Conservation (phyloP, 2,329 filamentous ascomycete species). For the Aspergillus sp. region DNA sequence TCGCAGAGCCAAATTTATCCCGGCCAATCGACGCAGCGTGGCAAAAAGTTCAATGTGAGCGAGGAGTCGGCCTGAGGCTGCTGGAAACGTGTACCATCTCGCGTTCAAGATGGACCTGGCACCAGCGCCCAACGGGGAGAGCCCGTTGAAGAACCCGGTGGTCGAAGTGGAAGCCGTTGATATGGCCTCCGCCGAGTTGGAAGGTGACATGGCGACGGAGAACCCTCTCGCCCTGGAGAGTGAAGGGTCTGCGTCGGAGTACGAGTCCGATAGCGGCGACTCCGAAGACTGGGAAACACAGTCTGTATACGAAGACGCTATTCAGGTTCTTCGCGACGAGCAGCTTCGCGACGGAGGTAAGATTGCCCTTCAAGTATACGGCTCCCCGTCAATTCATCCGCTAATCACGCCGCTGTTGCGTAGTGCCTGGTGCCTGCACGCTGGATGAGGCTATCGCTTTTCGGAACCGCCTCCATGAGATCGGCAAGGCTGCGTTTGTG, state of each 20-base stretch:
- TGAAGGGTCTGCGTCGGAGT: constrained; percentile 32
- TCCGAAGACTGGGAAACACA: constrained; percentile 58
- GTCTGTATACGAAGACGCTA: constrained; percentile 61
- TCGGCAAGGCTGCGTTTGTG: constrained; percentile 77
- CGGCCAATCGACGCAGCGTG: constrained; percentile 19
- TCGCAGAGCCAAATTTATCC: constrained; percentile 27
- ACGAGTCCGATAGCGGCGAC: constrained; percentile 35
- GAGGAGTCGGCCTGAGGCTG: constrained; percentile 26
- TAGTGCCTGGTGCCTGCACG: constrained; percentile 57
- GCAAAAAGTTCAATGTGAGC: constrained; percentile 33
- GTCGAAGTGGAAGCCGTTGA: constrained; percentile 36
- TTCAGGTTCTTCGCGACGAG: constrained; percentile 58
- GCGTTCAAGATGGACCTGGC: constrained; percentile 38
- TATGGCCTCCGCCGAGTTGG: constrained; percentile 20
- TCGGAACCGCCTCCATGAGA: constrained; percentile 67
- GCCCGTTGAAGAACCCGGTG: constrained; percentile 33
- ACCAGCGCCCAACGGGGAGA: constrained; percentile 33
- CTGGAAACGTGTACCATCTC: constrained; percentile 28
- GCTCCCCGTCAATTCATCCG: neutral
- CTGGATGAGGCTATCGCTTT: constrained; percentile 66
- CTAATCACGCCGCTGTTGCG: neutral
- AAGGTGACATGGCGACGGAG: constrained; percentile 22
- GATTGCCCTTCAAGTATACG: constrained; percentile 31
- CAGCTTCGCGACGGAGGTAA: constrained; percentile 45
- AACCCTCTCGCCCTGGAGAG: constrained; percentile 25